Percentiles rank a stretch among this genome's conserved stretches.
Evolutionary conservation across 345 rosid genomes (phyloP).

Genomic region (Chamaenerion angustifolium): DNA sequence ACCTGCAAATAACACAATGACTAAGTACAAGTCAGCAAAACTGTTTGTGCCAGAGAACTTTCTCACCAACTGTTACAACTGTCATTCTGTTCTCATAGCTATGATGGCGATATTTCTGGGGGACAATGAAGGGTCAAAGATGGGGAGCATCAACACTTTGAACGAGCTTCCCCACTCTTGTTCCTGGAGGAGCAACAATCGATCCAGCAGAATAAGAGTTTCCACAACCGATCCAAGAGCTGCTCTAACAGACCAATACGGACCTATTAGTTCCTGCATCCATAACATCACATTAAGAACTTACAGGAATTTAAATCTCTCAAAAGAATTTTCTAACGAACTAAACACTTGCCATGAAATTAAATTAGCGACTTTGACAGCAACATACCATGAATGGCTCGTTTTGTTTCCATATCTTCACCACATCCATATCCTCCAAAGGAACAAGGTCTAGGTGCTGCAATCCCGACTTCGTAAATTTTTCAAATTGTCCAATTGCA

Average conservation of each 20-base stretch:
- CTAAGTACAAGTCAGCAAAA: too few relatives aligned
- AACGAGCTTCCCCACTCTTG: slow-evolving; percentile 32
- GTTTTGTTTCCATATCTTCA: slow-evolving; percentile 45
- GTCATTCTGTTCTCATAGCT: slow-evolving; percentile 28
- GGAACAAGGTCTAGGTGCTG: slow-evolving; percentile 50
- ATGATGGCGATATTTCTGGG: slow-evolving; percentile 85
- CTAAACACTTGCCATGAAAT: neutral
- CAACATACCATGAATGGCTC: slow-evolving; percentile 48
- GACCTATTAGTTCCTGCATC: slow-evolving; percentile 61
- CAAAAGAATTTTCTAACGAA: neutral
- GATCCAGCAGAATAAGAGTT: slow-evolving; percentile 69
- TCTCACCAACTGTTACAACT: too few relatives aligned
- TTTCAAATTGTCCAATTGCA: slow-evolving; percentile 34
- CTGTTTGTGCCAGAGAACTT: too few relatives aligned
- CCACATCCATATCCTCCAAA: slow-evolving; percentile 29
- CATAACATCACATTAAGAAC: neutral
- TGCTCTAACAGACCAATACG: slow-evolving; percentile 90
- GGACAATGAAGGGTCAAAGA: slow-evolving; percentile 69
- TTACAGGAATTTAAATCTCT: too few relatives aligned
- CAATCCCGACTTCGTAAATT: slow-evolving; percentile 55
- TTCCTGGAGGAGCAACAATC: slow-evolving; percentile 86
- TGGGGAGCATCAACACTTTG: slow-evolving; percentile 59
- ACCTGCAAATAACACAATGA: too few relatives aligned
- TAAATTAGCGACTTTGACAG: slow-evolving; percentile 1
- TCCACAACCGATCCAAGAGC: slow-evolving; percentile 78